Evolutionary conservation across 1,284 basidiomycete genomes (phyloP).

Genomic region (Irpex lacteus): DNA sequence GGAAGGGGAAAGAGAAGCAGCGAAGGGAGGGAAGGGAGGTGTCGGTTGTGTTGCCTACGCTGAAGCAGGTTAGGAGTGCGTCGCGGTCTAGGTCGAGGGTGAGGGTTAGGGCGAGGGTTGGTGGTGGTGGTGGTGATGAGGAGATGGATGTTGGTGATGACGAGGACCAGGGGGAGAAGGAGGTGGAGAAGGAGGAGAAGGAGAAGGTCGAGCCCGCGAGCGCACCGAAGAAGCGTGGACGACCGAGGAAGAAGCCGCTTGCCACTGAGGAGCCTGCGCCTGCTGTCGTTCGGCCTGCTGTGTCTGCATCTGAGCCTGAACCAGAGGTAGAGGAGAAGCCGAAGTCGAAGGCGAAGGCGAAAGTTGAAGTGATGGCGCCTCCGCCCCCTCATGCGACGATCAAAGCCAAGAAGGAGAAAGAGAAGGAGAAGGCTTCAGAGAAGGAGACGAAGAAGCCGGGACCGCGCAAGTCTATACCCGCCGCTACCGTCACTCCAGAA

Average conservation of each 20-base stretch:
- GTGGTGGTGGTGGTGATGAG: neutral
- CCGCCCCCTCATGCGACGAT: neutral
- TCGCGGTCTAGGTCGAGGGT: neutral
- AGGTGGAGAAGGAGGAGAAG: neutral
- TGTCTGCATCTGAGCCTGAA: no score
- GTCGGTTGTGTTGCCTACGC: slow-evolving; percentile 20
- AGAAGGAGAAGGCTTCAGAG: no score
- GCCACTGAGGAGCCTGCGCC: neutral
- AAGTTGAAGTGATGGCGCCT: neutral
- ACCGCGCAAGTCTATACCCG: no score
- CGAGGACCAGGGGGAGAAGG: no score
- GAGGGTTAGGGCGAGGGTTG: neutral
- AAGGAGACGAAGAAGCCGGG: no score
- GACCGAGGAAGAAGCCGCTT: slow-evolving; percentile 3
- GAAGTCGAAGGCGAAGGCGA: no score
- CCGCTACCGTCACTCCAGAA: no score
- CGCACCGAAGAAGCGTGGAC: neutral
- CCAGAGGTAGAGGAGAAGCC: no score
- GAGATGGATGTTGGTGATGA: no score
- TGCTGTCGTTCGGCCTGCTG: no score
- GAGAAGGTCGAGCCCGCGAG: neutral
- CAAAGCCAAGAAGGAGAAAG: neutral
- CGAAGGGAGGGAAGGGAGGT: neutral
- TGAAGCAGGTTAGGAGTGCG: slow-evolving; percentile 12
- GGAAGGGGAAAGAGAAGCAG: no score